phyloP scores from a whole-genome alignment of 768 basidiomycete genomes.

The Suillus bovinus region DNA sequence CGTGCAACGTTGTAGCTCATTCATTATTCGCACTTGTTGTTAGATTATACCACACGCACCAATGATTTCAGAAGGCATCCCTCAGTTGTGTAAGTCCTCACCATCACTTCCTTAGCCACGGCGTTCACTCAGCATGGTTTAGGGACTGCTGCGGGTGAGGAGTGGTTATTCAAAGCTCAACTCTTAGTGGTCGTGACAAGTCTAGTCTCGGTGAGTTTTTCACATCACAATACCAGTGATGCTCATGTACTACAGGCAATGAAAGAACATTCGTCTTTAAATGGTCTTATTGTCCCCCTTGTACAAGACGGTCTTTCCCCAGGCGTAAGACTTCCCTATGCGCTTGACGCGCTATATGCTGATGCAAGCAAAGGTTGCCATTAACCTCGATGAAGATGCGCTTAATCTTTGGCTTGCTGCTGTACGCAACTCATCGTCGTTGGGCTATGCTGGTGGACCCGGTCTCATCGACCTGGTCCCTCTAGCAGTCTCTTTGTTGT shows the following conservation, averaged over 20 bases:
- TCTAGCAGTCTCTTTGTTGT: conserved; percentile 56
- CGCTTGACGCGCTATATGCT: neutral
- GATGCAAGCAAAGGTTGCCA: conserved; percentile 47
- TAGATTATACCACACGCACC: conserved; percentile 70
- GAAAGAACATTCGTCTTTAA: conserved; percentile 60
- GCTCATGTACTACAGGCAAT: conserved; percentile 51
- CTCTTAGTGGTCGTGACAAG: conserved; percentile 71
- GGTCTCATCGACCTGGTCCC: conserved; percentile 69
- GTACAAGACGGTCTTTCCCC: conserved; percentile 64
- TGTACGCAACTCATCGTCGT: conserved; percentile 59
- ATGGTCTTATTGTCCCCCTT: conserved; percentile 58
- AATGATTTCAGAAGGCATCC: conserved; percentile 64
- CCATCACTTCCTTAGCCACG: conserved; percentile 1
- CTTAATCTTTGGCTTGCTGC: conserved; percentile 73
- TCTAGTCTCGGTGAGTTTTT: conserved; percentile 59
- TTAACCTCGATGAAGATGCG: conserved; percentile 77
- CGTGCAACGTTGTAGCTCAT: neutral
- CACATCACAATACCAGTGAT: neutral
- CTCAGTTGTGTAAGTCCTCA: conserved; percentile 61
- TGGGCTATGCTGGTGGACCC: conserved; percentile 49
- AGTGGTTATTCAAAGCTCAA: conserved; percentile 70
- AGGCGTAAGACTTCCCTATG: conserved; percentile 38
- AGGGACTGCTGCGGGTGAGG: conserved; percentile 72
- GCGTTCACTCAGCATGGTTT: conserved; percentile 16
- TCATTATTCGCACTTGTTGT: conserved; percentile 7